Evolutionary conservation across 495 filamentous ascomycete genomes (phyloP).

Genomic region (Bryoglossum gracile): DNA sequence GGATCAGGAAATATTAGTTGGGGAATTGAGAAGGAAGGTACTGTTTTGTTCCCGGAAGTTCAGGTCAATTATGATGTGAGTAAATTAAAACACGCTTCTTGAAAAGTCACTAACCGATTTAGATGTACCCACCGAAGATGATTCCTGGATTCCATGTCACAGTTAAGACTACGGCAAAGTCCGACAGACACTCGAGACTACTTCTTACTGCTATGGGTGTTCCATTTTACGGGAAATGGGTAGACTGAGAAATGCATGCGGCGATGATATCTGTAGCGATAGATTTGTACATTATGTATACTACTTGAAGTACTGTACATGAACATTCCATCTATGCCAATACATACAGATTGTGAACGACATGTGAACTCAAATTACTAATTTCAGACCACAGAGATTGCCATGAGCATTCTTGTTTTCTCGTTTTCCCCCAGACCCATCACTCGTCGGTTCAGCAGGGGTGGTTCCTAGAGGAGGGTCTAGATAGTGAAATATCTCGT

Average conservation of each 20-base stretch:
- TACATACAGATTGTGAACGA: not conserved
- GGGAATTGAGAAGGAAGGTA: conserved; percentile 62
- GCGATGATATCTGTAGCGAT: not conserved
- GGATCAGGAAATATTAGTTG: conserved; percentile 79
- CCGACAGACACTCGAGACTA: conserved; percentile 83
- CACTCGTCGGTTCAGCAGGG: no score
- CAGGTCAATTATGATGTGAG: conserved; percentile 89
- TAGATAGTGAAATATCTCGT: no score
- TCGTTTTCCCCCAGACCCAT: no score
- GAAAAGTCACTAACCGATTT: conserved; percentile 9
- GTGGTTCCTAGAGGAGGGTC: no score
- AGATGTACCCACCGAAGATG: conserved; percentile 83
- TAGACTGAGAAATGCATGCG: conserved; percentile 31
- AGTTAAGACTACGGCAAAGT: conserved; percentile 80
- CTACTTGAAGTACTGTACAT: no score
- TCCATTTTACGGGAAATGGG: conserved; percentile 72
- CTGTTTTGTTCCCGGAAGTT: conserved; percentile 84
- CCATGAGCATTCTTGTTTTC: no score
- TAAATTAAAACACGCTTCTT: conserved; percentile 20
- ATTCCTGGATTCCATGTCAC: conserved; percentile 85
- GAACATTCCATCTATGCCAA: no score
- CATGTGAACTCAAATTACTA: no score
- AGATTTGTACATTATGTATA: conserved; percentile 13
- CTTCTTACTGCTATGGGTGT: conserved; percentile 75
- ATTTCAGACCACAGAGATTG: no score